Conservation (phyloP, 2,329 filamentous ascomycete genomes). For the Hypoxylon sp. region DNA sequence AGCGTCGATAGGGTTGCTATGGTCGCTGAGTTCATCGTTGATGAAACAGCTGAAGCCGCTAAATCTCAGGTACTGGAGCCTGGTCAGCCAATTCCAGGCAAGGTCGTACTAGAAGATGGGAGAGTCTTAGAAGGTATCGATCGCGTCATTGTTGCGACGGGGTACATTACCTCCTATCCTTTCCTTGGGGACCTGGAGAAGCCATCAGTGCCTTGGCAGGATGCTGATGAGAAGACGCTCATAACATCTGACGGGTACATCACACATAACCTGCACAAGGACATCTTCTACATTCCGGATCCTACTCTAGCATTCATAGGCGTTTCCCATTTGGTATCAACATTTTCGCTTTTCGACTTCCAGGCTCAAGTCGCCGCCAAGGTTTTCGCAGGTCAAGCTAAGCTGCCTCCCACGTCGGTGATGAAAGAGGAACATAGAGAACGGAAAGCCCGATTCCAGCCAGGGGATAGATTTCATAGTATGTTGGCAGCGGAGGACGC, state of each 20-base stretch:
- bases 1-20: constrained; percentile 68
- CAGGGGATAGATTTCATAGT: constrained; percentile 59
- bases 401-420: constrained; percentile 61
- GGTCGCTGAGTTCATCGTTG: constrained; percentile 61
- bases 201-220: constrained; percentile 55
- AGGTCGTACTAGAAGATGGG: constrained; percentile 68
- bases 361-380: constrained; percentile 74
- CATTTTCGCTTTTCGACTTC: constrained; percentile 79
- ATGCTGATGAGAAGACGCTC: constrained; percentile 68
- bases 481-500: constrained; percentile 53
- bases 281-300: constrained; percentile 80
- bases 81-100: constrained; percentile 63
- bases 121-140: constrained; percentile 69
- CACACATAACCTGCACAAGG: constrained; percentile 77
- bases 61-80: constrained; percentile 26
- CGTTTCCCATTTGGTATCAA: constrained; percentile 75
- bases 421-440: constrained; percentile 58
- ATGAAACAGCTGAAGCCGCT: constrained; percentile 52
- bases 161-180: constrained; percentile 77
- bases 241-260: constrained; percentile 75
- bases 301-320: constrained; percentile 75
- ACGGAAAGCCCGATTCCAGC: constrained; percentile 50
- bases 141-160: constrained; percentile 75
- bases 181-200: constrained; percentile 71
- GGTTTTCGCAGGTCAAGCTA: constrained; percentile 66